These are phyloP conservation scores for Ettlia oleoabundans DNA, from an alignment of 139 green algal species.

Conservation along the genomic window DNA sequence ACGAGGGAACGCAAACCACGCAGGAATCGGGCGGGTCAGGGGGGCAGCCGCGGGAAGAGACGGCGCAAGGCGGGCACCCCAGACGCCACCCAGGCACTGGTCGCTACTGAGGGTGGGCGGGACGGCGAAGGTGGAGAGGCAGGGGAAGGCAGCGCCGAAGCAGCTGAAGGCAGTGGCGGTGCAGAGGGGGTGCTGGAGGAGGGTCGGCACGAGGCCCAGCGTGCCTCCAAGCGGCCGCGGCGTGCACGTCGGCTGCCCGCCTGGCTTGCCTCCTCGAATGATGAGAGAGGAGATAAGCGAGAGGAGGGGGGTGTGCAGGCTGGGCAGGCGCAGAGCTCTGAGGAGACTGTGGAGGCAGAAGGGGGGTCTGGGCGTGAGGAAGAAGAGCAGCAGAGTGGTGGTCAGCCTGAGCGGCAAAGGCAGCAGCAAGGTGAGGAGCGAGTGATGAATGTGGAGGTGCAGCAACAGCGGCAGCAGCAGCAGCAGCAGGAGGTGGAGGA, in stretches of 20 bases:
- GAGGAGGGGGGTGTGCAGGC: neutral
- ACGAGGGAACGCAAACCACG: neutral
- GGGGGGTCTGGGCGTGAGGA: neutral
- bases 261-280: neutral
- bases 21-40: neutral
- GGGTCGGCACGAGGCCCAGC: neutral
- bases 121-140: neutral
- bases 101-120: neutral
- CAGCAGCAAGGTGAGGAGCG: neutral
- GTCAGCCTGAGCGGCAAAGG: neutral
- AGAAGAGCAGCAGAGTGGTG: neutral
- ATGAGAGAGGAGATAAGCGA: neutral
- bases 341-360: neutral
- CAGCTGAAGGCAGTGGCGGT: neutral
- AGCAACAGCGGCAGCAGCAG: conserved; percentile 11
- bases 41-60: neutral
- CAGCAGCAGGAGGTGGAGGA: neutral
- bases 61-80: neutral
- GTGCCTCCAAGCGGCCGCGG: neutral
- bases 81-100: neutral
- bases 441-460: neutral
- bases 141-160: neutral
- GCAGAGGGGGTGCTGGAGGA: neutral
- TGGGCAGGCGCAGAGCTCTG: neutral
- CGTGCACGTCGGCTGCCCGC: neutral